Evolutionary conservation across 2,329 filamentous ascomycete species (phyloP).

Genomic region (Aaosphaeria pasadenensis): DNA sequence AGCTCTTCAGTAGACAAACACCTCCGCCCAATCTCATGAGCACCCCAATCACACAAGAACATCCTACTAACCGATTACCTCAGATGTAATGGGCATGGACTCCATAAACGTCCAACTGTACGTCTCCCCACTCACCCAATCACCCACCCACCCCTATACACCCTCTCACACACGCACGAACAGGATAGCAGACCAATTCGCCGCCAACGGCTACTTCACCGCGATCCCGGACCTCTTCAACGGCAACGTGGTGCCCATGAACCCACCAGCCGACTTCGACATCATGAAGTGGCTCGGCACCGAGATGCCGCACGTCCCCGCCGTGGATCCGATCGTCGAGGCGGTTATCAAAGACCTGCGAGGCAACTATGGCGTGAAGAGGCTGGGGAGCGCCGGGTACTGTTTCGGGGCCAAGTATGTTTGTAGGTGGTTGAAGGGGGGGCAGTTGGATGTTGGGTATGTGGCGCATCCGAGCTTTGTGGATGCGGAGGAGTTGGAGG

Average conservation of each 20-base stretch:
- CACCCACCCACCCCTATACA: neutral
- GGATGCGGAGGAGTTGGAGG: constrained; percentile 56
- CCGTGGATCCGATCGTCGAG: constrained; percentile 54
- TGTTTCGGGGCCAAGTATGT: constrained; percentile 67
- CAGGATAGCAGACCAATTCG: constrained; percentile 69
- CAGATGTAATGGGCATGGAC: constrained; percentile 58
- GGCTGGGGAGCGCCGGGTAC: constrained; percentile 66
- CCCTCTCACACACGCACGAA: neutral
- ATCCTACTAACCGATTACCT: constrained; percentile 25
- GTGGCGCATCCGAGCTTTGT: constrained; percentile 77
- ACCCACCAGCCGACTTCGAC: constrained; percentile 50
- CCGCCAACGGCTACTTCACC: constrained; percentile 68
- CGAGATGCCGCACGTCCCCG: constrained; percentile 36
- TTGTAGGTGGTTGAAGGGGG: constrained; percentile 58
- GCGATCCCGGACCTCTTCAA: constrained; percentile 70
- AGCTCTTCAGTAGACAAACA: too few species aligned
- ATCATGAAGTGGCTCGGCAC: constrained; percentile 49
- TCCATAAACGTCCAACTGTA: constrained; percentile 51
- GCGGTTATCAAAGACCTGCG: constrained; percentile 57
- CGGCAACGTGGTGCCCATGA: constrained; percentile 59
- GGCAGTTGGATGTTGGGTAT: constrained; percentile 67
- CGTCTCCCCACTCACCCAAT: constrained; percentile 2
- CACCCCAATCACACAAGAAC: neutral
- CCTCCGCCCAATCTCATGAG: neutral
- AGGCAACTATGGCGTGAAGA: constrained; percentile 50